Evolutionary conservation across 169 alveolate species (phyloP), one percentile per base, ranked within the genome.

Genomic region (Eimeria acervulina): DNA sequence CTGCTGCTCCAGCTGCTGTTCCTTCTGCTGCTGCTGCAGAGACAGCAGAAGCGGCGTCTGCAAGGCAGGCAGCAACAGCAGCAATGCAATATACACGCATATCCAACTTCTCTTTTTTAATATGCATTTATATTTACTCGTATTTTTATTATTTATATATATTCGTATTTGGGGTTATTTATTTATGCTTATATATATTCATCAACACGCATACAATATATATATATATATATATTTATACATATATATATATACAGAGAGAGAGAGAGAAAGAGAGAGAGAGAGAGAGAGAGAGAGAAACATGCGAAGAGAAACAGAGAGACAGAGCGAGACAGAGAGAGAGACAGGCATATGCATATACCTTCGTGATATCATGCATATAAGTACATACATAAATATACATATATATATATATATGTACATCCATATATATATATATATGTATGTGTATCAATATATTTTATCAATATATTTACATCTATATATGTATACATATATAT

Each of bases 251-350:
- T 19, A 74, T 33, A 23, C 19, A 74, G 51, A 74, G 51, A 36
- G 85, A 74, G 52, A 74, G 85, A 74, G 31, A 36, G 85, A 36
- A 15, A 74, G 85, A 74, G 51, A 38, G 85, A 28, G 5, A 74
- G 28, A 36, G 19, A 74, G 85, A 74, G 55, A 36, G 31, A 36
- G 85, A 74, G 85, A 74, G 51, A 36, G 85, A 74, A 7, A 74
- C 31, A 28, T 3, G 17, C 51, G 7, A 44, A 28, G 5, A 80
- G 36, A 80, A 23, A 80, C 66, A 36, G 31, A 21, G n/a, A 80
- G 66, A 36, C 28, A 44, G 66, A 80, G 36, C 5, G 19, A 36
- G 90, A 80, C 66, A 40, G 90, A 15, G 90, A 80, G 59, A 80
- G 68, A 36, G 38, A 44, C 23, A 40, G 66, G 19, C 33, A 80